Evolutionary conservation across 306 rosid species (phyloP).

Genomic region (Prunus campanulata): DNA sequence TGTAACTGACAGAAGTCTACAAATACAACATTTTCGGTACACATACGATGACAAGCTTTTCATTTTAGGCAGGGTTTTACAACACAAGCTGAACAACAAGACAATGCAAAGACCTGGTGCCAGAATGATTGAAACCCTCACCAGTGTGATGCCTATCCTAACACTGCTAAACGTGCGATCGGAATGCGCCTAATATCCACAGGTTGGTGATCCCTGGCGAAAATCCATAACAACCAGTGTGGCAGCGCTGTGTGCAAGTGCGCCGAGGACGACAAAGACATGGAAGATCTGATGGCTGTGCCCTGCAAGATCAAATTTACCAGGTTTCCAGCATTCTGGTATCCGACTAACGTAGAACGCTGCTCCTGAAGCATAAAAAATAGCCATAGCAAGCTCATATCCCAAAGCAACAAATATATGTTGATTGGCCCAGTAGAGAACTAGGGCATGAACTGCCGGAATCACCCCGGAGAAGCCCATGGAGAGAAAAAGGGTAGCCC

Average conservation of each 20-base stretch:
- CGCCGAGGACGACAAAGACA: slow-evolving; percentile 78
- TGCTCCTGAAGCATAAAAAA: slow-evolving; percentile 68
- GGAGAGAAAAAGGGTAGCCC: slow-evolving; percentile 65
- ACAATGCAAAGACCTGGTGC: neutral
- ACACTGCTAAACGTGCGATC: neutral
- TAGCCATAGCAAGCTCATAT: slow-evolving; percentile 71
- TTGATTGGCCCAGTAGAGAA: slow-evolving; percentile 47
- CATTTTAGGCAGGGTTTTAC: neutral
- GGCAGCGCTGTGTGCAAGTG: slow-evolving; percentile 68
- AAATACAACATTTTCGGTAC: neutral
- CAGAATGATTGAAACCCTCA: neutral
- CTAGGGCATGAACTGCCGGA: slow-evolving; percentile 71
- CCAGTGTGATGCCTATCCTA: neutral
- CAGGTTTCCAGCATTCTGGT: slow-evolving; percentile 89
- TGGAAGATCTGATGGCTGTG: slow-evolving; percentile 98
- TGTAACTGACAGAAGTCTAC: neutral
- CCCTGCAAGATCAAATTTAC: slow-evolving; percentile 82
- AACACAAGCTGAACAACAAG: neutral
- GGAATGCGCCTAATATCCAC: slow-evolving; percentile 28
- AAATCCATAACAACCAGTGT: slow-evolving; percentile 56
- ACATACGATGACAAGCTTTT: neutral
- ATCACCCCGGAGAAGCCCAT: slow-evolving; percentile 91
- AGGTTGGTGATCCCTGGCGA: slow-evolving; percentile 52
- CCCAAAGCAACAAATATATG: slow-evolving; percentile 52
- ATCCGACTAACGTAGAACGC: slow-evolving; percentile 65